These are phyloP conservation scores for Solanum etuberosum DNA, from an alignment of 257 asterid genomes.

Conservation along the genomic window DNA sequence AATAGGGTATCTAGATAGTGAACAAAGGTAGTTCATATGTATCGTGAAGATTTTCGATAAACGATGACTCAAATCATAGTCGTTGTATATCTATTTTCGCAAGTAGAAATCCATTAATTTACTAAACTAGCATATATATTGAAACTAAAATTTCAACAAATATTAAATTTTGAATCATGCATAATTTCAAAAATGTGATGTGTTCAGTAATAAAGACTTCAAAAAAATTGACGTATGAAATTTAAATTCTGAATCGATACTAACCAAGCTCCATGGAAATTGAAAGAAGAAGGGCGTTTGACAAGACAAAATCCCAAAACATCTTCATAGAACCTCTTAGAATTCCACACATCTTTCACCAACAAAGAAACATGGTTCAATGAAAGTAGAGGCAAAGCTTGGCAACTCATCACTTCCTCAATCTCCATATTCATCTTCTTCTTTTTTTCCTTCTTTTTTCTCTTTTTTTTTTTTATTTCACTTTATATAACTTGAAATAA, in stretches of 20 bases:
- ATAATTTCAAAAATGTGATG: background rate
- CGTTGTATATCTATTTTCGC: too few relatives aligned
- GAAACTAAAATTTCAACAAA: too few relatives aligned
- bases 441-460: background rate
- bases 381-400: conserved; percentile 21
- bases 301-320: conserved; percentile 21
- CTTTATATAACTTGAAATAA: background rate
- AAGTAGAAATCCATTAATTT: too few relatives aligned
- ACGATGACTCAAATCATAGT: too few relatives aligned
- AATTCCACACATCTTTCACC: conserved; percentile 11
- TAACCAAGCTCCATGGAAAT: conserved; percentile 26
- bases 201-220: background rate
- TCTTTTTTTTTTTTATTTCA: background rate
- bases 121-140: too few relatives aligned
- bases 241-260: background rate
- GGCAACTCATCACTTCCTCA: background rate
- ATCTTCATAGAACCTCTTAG: conserved; percentile 18
- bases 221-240: background rate
- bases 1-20: too few relatives aligned
- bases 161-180: background rate
- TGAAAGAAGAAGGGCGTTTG: conserved; percentile 25
- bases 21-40: too few relatives aligned
- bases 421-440: background rate
- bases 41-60: too few relatives aligned
- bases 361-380: conserved; percentile 26